These are phyloP conservation scores for Cercospora sp. DNA, from an alignment of 2,329 filamentous ascomycete species.

Conservation along the genomic window DNA sequence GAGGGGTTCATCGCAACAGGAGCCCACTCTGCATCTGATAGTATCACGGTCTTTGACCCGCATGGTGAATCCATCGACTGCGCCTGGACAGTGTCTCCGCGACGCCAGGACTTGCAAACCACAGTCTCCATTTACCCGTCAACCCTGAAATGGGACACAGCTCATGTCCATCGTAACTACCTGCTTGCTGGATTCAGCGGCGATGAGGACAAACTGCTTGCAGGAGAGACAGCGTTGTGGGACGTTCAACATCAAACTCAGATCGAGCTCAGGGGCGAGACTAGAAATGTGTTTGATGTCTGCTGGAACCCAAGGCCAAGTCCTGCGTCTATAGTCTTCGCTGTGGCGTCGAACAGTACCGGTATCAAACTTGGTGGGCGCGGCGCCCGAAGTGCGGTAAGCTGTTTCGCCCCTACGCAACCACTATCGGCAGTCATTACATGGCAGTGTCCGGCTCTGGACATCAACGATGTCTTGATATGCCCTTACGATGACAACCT, in stretches of 20 bases:
- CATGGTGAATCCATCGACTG: neutral
- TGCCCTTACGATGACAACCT: constrained; percentile 52
- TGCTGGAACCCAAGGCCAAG: constrained; percentile 56
- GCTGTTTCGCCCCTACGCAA: constrained; percentile 52
- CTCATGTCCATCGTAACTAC: constrained; percentile 42
- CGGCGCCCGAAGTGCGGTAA: constrained; percentile 51
- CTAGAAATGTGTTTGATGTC: constrained; percentile 60
- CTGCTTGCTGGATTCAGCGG: constrained; percentile 58
- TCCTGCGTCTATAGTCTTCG: constrained; percentile 48
- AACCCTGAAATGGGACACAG: constrained; percentile 52
- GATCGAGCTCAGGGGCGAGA: constrained; percentile 49
- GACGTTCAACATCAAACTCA: constrained; percentile 46
- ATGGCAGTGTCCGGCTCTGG: constrained; percentile 58
- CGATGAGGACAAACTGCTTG: constrained; percentile 42
- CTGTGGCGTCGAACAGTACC: constrained; percentile 52
- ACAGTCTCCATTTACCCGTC: constrained; percentile 43
- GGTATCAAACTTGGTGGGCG: constrained; percentile 41
- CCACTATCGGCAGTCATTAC: constrained; percentile 44
- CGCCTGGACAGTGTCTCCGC: constrained; percentile 25
- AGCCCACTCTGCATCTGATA: constrained; percentile 21
- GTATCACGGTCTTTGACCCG: constrained; percentile 29
- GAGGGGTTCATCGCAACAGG: constrained; percentile 30
- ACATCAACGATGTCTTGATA: constrained; percentile 61
- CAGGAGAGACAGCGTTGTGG: constrained; percentile 59
- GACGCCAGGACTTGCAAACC: constrained; percentile 31